phyloP scores from a whole-genome alignment of 75 land plant genomes.

The Chamaecyparis obtusa region DNA sequence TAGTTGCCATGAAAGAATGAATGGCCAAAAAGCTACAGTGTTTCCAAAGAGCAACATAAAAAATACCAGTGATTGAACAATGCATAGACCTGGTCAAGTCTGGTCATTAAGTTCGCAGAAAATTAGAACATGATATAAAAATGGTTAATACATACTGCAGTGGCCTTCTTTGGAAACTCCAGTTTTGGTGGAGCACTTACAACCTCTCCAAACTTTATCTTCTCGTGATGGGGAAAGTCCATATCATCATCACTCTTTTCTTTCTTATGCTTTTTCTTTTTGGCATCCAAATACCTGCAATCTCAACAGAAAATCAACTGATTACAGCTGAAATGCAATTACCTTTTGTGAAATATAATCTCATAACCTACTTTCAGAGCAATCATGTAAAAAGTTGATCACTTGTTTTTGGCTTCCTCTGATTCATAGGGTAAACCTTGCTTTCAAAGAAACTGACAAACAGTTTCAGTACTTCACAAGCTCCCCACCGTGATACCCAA shows the following conservation, averaged over 20 bases:
- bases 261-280: slow-evolving; percentile 70
- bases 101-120: background rate
- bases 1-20: background rate
- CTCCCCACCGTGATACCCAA: background rate
- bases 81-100: background rate
- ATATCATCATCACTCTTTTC: slow-evolving; percentile 28
- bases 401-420: background rate
- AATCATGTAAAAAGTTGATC: background rate
- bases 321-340: background rate
- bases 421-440: background rate
- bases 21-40: background rate
- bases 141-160: slow-evolving; percentile 7
- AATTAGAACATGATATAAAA: background rate
- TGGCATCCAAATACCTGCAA: slow-evolving; percentile 63
- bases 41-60: background rate
- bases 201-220: slow-evolving; percentile 85
- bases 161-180: slow-evolving; percentile 49
- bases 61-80: background rate
- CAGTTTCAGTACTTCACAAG: background rate
- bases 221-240: slow-evolving; percentile 56
- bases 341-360: background rate
- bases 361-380: background rate
- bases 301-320: background rate
- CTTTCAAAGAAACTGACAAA: background rate
- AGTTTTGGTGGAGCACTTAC: slow-evolving; percentile 88